Conservation (phyloP, 352 stramenopile species). For the Pythium rhizo-oryzae region DNA sequence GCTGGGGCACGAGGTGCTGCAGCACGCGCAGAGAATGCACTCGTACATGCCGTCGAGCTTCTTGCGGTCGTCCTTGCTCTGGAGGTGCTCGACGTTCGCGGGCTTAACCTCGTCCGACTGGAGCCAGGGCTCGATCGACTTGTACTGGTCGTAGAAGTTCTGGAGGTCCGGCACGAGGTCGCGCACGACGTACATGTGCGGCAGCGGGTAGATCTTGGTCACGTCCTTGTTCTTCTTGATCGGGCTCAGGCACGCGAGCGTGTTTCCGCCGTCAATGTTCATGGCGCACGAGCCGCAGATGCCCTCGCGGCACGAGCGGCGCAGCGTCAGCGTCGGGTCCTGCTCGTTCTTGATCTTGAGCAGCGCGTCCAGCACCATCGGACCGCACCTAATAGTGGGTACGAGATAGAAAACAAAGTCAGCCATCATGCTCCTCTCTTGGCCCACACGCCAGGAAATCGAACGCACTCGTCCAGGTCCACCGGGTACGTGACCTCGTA, state of each 20-base stretch:
- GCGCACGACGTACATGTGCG: conserved; percentile 99
- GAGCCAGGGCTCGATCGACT: conserved; percentile 99
- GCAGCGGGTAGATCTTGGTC: conserved; percentile 98
- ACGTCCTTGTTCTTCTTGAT: conserved; percentile 95
- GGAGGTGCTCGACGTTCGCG: conserved; percentile 85
- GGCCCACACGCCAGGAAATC: no score
- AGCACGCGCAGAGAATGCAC: conserved; percentile 99
- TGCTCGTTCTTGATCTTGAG: conserved; percentile 99
- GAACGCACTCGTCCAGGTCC: conserved; percentile 95
- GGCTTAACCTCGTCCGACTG: conserved; percentile 92
- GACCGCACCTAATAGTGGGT: conserved; percentile 88
- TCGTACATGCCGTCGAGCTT: conserved; percentile 99
- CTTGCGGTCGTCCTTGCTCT: conserved; percentile 96
- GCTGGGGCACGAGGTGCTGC: conserved; percentile 97
- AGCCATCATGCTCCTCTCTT: conserved; percentile 11
- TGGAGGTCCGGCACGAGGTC: conserved; percentile 99
- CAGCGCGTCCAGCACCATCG: conserved; percentile 99
- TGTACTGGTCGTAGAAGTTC: conserved; percentile 99
- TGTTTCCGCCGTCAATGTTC: conserved; percentile 99
- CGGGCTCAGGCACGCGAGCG: conserved; percentile 97
- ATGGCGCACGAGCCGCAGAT: conserved; percentile 99
- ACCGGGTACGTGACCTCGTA: conserved; percentile 97
- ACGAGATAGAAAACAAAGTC: background rate
- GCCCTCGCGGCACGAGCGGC: conserved; percentile 97
- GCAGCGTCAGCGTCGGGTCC: conserved; percentile 98